phyloP scores from a whole-genome alignment of 768 basidiomycete genomes.

The Hericium rajendrae region DNA sequence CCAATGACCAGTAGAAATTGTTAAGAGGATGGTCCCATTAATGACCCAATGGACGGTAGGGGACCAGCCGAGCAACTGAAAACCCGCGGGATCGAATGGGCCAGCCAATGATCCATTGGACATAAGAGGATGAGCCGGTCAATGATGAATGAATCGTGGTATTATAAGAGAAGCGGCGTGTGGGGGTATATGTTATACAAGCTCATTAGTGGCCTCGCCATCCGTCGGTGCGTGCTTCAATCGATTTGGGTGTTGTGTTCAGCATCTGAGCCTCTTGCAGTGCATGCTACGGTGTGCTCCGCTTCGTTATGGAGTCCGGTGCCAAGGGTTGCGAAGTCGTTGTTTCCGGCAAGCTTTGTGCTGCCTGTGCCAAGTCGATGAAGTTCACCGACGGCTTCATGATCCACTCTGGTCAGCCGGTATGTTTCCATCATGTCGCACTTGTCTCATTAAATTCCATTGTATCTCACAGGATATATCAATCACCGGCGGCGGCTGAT shows the following conservation, averaged over 20 bases:
- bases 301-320: slow-evolving; percentile 99
- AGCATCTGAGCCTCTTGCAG: slow-evolving; percentile 26
- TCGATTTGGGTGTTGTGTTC: neutral
- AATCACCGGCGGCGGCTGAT: too few species aligned
- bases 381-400: slow-evolving; percentile 99
- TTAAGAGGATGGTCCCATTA: too few species aligned
- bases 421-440: neutral
- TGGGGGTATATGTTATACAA: slow-evolving; percentile 49
- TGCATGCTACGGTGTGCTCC: slow-evolving; percentile 99
- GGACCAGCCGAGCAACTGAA: too few species aligned
- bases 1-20: too few species aligned
- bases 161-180: too few species aligned
- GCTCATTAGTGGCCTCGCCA: slow-evolving; percentile 97
- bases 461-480: too few species aligned
- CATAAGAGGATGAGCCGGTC: too few species aligned
- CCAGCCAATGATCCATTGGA: too few species aligned
- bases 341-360: slow-evolving; percentile 98
- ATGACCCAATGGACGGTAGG: too few species aligned
- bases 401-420: slow-evolving; percentile 98
- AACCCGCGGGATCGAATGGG: too few species aligned
- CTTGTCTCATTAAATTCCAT: too few species aligned
- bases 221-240: slow-evolving; percentile 67
- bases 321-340: slow-evolving; percentile 99
- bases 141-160: too few species aligned
- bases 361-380: slow-evolving; percentile 99